Evolutionary conservation across 495 filamentous ascomycete species (phyloP), one percentile per base, ranked within the genome.

Genomic region (Aspergillus coremiiformis): DNA sequence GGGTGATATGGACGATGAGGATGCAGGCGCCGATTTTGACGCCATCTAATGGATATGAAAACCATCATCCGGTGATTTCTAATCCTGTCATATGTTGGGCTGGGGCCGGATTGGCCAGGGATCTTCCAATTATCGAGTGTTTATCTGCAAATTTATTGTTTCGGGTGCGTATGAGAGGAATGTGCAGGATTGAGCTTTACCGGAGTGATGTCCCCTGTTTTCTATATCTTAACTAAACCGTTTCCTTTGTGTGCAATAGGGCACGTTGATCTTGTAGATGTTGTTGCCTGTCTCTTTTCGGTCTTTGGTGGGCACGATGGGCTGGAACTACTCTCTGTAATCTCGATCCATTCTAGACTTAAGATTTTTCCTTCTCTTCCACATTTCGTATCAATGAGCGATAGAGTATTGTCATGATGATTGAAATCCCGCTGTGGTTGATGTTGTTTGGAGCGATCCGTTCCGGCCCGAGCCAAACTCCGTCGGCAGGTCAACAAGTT

Each of bases 11-110:
- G 93, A 97, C 59, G 93, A 95, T 65, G 94, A 96, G 62, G 93
- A 97, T 76, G 88, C 91, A 45, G 90, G 90, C 47, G 93, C 90
- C 33, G 94, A 96, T 63, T 97, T 95, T 68, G 94, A 97, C 69
- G 92, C 90, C 56, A 89, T 98, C 79, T 96, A 86, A 83, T 47
- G 32, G 47, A n/a, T 29, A 21, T 9, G 42, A 27, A 29, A 42
- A 39, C 17, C 39, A 54, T 23, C 51, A 53, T 47, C 26, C 49
- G 46, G 33, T 42, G 33, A 49, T 17, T 37, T 49, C 42, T 42
- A 47, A 51, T 39, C 44, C 39, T 54, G 46, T 29, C 39, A 39
- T 45, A 39, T 27, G 39, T 10, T 54, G 39, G 47, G 52, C 33
- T 21, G 29, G 39, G 17, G 47, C 30, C 27, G 23, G 33, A 32